Evolutionary conservation across 2,329 filamentous ascomycete genomes (phyloP).

Genomic region (Xylaria sp.): DNA sequence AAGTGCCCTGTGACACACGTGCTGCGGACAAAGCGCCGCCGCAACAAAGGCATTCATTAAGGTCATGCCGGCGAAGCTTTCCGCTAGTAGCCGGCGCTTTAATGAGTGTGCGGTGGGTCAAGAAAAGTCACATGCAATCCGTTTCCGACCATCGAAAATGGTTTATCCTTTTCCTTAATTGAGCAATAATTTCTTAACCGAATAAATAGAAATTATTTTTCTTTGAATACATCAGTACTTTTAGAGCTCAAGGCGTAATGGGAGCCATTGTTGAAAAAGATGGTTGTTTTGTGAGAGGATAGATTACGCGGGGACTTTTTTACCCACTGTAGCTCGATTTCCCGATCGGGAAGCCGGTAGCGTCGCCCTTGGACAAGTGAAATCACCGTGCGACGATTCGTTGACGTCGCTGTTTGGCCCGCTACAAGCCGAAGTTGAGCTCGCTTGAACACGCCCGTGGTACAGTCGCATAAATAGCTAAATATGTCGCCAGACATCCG

Average conservation of each 20-base stretch:
- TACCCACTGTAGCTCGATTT: not conserved
- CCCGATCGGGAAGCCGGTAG: not conserved
- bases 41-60: too few species aligned
- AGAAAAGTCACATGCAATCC: too few species aligned
- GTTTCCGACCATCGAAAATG: too few species aligned
- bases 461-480: conserved; percentile 4
- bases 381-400: not conserved
- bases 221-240: too few species aligned
- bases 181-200: too few species aligned
- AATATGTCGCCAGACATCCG: not conserved
- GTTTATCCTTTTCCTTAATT: too few species aligned
- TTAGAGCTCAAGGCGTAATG: too few species aligned
- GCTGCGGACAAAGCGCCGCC: not conserved
- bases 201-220: too few species aligned
- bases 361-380: conserved; percentile 1
- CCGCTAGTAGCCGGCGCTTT: conserved; percentile 20
- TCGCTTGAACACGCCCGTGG: not conserved
- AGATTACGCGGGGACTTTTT: too few species aligned
- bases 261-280: too few species aligned
- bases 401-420: conserved; percentile 14
- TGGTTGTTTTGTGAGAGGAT: too few species aligned
- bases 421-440: conserved; percentile 24
- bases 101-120: too few species aligned
- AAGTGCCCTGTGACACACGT: conserved; percentile 10
- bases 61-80: conserved; percentile 20